These are phyloP conservation scores for Meyerozyma elateridarum DNA, from an alignment of 1,139 yeast species.

Conservation along the genomic window DNA sequence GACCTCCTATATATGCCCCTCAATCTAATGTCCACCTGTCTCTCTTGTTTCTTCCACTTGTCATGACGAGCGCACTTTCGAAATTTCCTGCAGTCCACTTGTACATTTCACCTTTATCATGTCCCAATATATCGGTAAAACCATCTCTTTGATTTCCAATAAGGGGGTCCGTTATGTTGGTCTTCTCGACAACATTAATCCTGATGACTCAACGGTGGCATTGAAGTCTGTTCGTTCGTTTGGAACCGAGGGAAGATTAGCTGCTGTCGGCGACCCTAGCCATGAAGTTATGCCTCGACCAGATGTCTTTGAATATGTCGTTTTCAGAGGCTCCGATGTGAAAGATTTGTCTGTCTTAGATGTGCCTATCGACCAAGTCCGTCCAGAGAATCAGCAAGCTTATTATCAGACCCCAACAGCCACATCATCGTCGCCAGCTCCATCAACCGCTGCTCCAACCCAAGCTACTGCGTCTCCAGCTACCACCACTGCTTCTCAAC, in stretches of 20 bases:
- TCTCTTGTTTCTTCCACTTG: too few relatives aligned
- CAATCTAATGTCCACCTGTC: too few relatives aligned
- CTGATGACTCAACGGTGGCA: slow-evolving; percentile 88
- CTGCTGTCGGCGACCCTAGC: slow-evolving; percentile 52
- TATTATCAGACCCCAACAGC: slow-evolving; percentile 2
- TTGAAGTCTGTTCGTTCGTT: slow-evolving; percentile 75
- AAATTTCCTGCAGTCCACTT: too few relatives aligned
- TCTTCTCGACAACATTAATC: slow-evolving; percentile 76
- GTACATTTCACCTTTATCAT: slow-evolving; percentile 27
- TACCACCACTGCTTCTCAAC: slow-evolving; percentile 8
- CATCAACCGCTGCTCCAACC: not conserved
- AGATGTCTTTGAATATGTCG: slow-evolving; percentile 73
- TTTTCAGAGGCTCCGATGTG: slow-evolving; percentile 89
- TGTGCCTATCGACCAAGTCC: slow-evolving; percentile 49
- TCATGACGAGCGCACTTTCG: too few relatives aligned
- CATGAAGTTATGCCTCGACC: slow-evolving; percentile 72
- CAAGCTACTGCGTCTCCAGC: slow-evolving; percentile 4
- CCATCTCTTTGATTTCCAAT: slow-evolving; percentile 82
- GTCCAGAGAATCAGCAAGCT: slow-evolving; percentile 26
- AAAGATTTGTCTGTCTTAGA: slow-evolving; percentile 85
- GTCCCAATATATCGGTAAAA: slow-evolving; percentile 90
- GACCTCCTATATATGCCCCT: too few relatives aligned
- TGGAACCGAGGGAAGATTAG: slow-evolving; percentile 90
- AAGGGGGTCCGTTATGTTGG: slow-evolving; percentile 85
- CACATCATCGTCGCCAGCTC: not conserved